phyloP scores from a whole-genome alignment of 2,329 filamentous ascomycete species.

The Apiospora kogelbergensis region DNA sequence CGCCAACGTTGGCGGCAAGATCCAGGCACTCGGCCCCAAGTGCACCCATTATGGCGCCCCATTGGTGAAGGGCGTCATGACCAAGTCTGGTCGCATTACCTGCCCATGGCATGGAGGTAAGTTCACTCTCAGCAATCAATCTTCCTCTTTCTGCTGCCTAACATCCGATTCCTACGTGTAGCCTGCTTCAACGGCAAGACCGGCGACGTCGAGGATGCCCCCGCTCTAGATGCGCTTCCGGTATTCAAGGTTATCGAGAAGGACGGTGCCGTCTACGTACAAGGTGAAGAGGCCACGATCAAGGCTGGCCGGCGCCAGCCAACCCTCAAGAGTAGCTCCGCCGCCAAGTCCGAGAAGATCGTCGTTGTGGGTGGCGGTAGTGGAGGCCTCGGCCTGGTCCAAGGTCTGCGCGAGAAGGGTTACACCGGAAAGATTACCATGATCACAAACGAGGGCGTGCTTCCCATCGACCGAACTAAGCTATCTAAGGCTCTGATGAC shows the following conservation, averaged over 20 bases:
- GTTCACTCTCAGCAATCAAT: slow-evolving; percentile 22
- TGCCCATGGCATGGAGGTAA: slow-evolving; percentile 96
- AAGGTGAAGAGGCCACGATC: slow-evolving; percentile 75
- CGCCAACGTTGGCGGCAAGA: slow-evolving; percentile 71
- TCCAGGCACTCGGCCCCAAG: slow-evolving; percentile 78
- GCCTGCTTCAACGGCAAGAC: slow-evolving; percentile 90
- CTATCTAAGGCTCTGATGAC: slow-evolving; percentile 89
- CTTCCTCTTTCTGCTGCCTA: not conserved
- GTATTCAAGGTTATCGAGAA: slow-evolving; percentile 80
- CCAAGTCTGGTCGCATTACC: slow-evolving; percentile 77
- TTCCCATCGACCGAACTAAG: slow-evolving; percentile 91
- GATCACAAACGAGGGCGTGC: slow-evolving; percentile 79
- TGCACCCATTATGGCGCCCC: slow-evolving; percentile 95
- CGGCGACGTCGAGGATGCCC: slow-evolving; percentile 93
- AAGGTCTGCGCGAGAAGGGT: slow-evolving; percentile 79
- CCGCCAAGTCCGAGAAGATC: slow-evolving; percentile 60
- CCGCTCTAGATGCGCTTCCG: slow-evolving; percentile 81
- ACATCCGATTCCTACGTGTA: slow-evolving; percentile 34
- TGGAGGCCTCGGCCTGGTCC: slow-evolving; percentile 77
- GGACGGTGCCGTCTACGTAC: slow-evolving; percentile 81
- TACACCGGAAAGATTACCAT: slow-evolving; percentile 80
- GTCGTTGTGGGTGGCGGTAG: slow-evolving; percentile 89
- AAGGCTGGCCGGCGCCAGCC: slow-evolving; percentile 74
- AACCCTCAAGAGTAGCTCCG: slow-evolving; percentile 65
- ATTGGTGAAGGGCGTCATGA: slow-evolving; percentile 80